Percentiles rank a stretch among this genome's conserved stretches.
These are phyloP conservation scores for Ceratocystis eucalypticola DNA, from an alignment of 2,329 filamentous ascomycete species.

Conservation along the genomic window DNA sequence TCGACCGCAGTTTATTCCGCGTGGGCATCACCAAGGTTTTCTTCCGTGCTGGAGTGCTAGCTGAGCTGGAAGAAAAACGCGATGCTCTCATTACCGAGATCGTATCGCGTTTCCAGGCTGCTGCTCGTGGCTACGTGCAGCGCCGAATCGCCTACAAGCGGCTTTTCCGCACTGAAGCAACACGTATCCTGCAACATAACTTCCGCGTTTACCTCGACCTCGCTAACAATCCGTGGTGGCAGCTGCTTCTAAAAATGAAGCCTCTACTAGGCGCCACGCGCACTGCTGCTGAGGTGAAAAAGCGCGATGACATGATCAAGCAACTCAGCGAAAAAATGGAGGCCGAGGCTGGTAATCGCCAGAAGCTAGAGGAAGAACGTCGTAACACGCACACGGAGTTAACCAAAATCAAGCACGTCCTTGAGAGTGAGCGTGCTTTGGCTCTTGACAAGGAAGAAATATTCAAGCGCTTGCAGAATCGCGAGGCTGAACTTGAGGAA, in stretches of 20 bases:
- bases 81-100: constrained; percentile 88
- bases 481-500: constrained; percentile 85
- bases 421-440: constrained; percentile 91
- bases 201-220: constrained; percentile 85
- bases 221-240: constrained; percentile 94
- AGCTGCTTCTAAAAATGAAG: constrained; percentile 86
- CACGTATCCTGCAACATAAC: constrained; percentile 86
- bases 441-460: constrained; percentile 98
- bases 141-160: constrained; percentile 82
- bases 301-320: constrained; percentile 83
- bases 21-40: constrained; percentile 96
- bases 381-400: constrained; percentile 78
- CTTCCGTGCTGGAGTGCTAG: constrained; percentile 89
- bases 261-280: constrained; percentile 83
- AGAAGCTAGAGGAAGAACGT: constrained; percentile 79
- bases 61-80: constrained; percentile 90
- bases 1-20: constrained; percentile 78
- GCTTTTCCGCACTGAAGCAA: constrained; percentile 86
- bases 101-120: constrained; percentile 82
- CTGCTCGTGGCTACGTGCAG: constrained; percentile 80
- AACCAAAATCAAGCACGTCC: constrained; percentile 76
- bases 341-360: constrained; percentile 57
- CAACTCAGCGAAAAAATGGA: constrained; percentile 74
- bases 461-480: constrained; percentile 83
- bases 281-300: constrained; percentile 87